Evolutionary conservation across 768 basidiomycete species (phyloP).

Genomic region (Lyophyllum decastes): DNA sequence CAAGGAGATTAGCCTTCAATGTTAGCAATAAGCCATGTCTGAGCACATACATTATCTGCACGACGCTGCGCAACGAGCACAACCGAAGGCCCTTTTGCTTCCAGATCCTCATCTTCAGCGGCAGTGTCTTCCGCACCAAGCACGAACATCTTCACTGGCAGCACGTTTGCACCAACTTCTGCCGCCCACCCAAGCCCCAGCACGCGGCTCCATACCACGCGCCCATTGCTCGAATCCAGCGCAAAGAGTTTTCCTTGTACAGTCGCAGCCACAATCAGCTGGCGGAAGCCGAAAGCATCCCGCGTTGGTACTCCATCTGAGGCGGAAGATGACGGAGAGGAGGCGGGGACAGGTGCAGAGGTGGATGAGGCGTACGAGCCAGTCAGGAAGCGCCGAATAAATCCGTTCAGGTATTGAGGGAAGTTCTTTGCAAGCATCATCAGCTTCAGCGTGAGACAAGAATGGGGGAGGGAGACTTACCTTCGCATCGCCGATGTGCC

Average conservation of each 20-base stretch:
- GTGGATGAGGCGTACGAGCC: constrained; percentile 61
- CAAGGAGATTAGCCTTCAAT: constrained; percentile 1
- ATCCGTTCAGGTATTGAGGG: constrained; percentile 67
- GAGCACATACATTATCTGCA: constrained; percentile 59
- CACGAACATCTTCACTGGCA: constrained; percentile 64
- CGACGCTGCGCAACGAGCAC: constrained; percentile 62
- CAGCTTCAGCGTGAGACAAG: neutral
- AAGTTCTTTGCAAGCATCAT: constrained; percentile 60
- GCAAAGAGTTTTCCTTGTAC: constrained; percentile 76
- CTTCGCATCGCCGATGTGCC: constrained; percentile 64
- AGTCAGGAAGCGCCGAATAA: constrained; percentile 70
- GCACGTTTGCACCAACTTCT: constrained; percentile 51
- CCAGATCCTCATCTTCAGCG: constrained; percentile 16
- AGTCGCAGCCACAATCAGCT: constrained; percentile 77
- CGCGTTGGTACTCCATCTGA: constrained; percentile 41
- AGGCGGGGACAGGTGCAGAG: constrained; percentile 29
- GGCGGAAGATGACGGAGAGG: constrained; percentile 18
- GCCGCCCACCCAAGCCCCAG: constrained; percentile 74
- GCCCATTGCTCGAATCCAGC: constrained; percentile 77
- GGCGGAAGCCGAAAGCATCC: constrained; percentile 86
- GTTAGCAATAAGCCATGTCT: neutral
- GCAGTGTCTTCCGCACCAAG: constrained; percentile 47
- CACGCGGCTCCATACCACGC: constrained; percentile 77
- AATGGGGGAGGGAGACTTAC: constrained; percentile 34
- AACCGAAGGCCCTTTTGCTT: constrained; percentile 49